Base-by-base conservation (phyloP, 148 eudicot genomes). In the Cornus suecica region DNA sequence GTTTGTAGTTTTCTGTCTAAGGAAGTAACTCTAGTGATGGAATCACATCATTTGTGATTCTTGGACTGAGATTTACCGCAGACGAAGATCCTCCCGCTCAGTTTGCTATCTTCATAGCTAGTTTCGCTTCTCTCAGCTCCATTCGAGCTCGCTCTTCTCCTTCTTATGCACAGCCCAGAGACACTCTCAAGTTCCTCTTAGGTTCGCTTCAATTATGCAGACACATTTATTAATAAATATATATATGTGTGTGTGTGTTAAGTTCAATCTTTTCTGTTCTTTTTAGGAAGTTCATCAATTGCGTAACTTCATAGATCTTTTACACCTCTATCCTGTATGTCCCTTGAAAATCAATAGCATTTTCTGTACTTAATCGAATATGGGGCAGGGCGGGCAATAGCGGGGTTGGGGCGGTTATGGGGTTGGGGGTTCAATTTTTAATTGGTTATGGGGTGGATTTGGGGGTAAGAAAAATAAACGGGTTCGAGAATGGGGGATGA, bases 121-220 rank as follows among this genome's bases (percentile, higher is more conserved):
- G 63, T 2, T 74, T 30, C 23, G 22, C 71, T 30, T 74, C 22
- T 64, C 5, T 69, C 52, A 62, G 63, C 37, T 74, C 76, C 14
- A 63, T 69, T 78, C 60, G 41, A 41, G 73, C 78, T 73, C 27
- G 10, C 61, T 65, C 75, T 23, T 37, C 29, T 45, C 52, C 61
- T 63, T 34, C 56, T 23, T 18, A 15, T 30, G 56, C 18, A 10
- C 41, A 60, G 24, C 63, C 79, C 52, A 25, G 28, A 32, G 56
- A 65, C 65, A 32, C 41, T 66, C 31, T 70, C 74, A 75, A 70
- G 52, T 61, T 48, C 52, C 64, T 80, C 78, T 64, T 77, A 77
- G 80, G 80, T 77, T 63, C 31, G 51, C 71, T 51, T 14, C 63
- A 62, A 25, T 70, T 28, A 41, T 13, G 3, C 45, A 29, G 20